Conservation (phyloP, 495 filamentous ascomycete genomes). For the Polyplosphaeria fusca region DNA sequence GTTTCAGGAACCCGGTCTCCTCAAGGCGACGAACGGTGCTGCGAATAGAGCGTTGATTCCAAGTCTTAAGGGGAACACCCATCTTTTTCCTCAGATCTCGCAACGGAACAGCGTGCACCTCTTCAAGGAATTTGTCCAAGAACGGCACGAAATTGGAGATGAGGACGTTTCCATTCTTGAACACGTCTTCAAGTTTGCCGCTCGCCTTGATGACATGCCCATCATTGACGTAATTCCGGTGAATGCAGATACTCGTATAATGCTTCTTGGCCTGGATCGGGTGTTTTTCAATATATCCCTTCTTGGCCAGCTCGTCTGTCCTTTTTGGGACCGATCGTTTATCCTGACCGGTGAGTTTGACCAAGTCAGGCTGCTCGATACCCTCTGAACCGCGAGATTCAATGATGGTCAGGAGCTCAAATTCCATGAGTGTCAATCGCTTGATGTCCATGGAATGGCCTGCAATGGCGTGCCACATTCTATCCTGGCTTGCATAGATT, state of each 20-base stretch:
- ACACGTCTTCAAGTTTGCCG: conserved; percentile 15
- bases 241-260: conserved; percentile 65
- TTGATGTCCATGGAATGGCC: conserved; percentile 75
- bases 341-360: conserved; percentile 73
- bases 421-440: conserved; percentile 64
- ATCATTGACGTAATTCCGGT: conserved; percentile 56
- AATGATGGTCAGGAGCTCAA: conserved; percentile 74
- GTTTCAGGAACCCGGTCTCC: conserved; percentile 61
- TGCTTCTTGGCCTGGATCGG: conserved; percentile 59
- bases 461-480: conserved; percentile 74
- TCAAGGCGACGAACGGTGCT: conserved; percentile 52
- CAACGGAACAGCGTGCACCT: conserved; percentile 16
- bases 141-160: conserved; percentile 20
- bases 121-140: conserved; percentile 25
- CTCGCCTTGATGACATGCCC: conserved; percentile 47
- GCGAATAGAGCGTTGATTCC: conserved; percentile 11
- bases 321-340: conserved; percentile 82
- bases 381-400: conserved; percentile 66
- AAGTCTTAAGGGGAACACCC: conserved; percentile 12
- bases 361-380: conserved; percentile 76
- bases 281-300: conserved; percentile 84
- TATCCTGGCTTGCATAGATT: conserved; percentile 58
- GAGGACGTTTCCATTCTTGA: conserved; percentile 12
- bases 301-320: conserved; percentile 67
- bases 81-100: conserved; percentile 18